phyloP scores from a whole-genome alignment of 805 yeast genomes.

The Candida easanensis region DNA sequence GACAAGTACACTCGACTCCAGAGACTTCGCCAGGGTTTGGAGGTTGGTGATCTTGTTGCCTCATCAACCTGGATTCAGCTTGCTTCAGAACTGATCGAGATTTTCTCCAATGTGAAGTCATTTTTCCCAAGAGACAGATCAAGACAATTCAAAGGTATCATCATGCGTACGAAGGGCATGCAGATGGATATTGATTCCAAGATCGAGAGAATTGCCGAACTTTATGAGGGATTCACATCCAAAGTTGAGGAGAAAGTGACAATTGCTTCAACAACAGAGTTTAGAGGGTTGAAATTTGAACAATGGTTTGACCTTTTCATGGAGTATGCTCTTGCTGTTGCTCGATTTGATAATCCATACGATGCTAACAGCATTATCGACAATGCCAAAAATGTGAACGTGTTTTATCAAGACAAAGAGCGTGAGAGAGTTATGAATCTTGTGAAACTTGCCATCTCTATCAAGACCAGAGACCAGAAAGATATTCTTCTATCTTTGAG shows the following conservation, averaged over 20 bases:
- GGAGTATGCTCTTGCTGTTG: constrained; percentile 68
- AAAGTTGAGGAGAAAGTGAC: constrained; percentile 41
- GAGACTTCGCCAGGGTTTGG: constrained; percentile 48
- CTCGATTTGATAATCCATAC: constrained; percentile 54
- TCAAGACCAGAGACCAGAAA: constrained; percentile 47
- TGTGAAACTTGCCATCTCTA: constrained; percentile 62
- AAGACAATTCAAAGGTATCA: constrained; percentile 64
- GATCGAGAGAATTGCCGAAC: constrained; percentile 61
- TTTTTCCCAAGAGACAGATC: constrained; percentile 79
- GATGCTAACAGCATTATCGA: constrained; percentile 70
- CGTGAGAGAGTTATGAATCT: constrained; percentile 59
- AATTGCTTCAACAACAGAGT: constrained; percentile 51
- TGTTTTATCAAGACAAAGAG: constrained; percentile 64
- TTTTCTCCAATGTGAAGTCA: constrained; percentile 71
- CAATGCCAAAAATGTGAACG: constrained; percentile 73
- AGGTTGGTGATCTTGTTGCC: constrained; percentile 55
- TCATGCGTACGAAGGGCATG: constrained; percentile 57
- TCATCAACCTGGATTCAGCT: constrained; percentile 77
- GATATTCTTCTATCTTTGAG: constrained; percentile 60
- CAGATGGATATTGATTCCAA: constrained; percentile 70
- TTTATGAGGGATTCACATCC: constrained; percentile 53
- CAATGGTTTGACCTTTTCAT: constrained; percentile 85
- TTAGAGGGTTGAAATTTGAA: constrained; percentile 73
- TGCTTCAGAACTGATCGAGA: constrained; percentile 79
- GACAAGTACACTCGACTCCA: constrained; percentile 55